Evolutionary conservation across 176 grass and related monocot species (phyloP).

Genomic region (Aegilops umbellulata): DNA sequence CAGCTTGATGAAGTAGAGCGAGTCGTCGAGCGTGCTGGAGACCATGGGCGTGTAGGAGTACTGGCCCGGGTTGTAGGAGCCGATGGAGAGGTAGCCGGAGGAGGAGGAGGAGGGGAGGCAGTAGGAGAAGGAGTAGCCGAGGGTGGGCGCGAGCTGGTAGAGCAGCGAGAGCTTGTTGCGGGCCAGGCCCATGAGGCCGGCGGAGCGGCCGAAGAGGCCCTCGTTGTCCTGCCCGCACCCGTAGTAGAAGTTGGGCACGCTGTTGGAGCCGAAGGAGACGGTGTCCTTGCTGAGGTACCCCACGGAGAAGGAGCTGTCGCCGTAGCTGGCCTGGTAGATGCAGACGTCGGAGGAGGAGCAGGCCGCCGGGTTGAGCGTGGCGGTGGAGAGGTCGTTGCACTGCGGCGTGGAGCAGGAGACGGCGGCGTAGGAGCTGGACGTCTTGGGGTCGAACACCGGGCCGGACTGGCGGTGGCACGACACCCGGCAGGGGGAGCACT

Average conservation of each 20-base stretch:
- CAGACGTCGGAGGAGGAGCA: slow-evolving; percentile 67
- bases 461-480: slow-evolving; percentile 68
- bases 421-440: slow-evolving; percentile 61
- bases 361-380: slow-evolving; percentile 60
- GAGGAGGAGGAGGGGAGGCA: slow-evolving; percentile 72
- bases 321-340: slow-evolving; percentile 85
- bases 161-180: slow-evolving; percentile 77
- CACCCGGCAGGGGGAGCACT: slow-evolving; percentile 67
- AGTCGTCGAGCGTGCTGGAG: slow-evolving; percentile 58
- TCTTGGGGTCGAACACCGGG: slow-evolving; percentile 56
- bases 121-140: slow-evolving; percentile 81
- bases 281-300: slow-evolving; percentile 83
- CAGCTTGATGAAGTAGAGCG: slow-evolving; percentile 84
- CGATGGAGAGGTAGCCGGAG: slow-evolving; percentile 64
- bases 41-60: slow-evolving; percentile 80
- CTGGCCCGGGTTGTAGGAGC: slow-evolving; percentile 50
- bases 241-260: slow-evolving; percentile 66
- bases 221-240: slow-evolving; percentile 91
- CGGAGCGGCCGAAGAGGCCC: slow-evolving; percentile 75
- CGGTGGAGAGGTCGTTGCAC: slow-evolving; percentile 54
- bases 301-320: slow-evolving; percentile 82
- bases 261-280: slow-evolving; percentile 48
- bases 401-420: slow-evolving; percentile 52
- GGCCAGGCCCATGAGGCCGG: slow-evolving; percentile 82
- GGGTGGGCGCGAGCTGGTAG: slow-evolving; percentile 65